phyloP scores from a whole-genome alignment of 2,329 filamentous ascomycete species.

The Sclerotinia glacialis region DNA sequence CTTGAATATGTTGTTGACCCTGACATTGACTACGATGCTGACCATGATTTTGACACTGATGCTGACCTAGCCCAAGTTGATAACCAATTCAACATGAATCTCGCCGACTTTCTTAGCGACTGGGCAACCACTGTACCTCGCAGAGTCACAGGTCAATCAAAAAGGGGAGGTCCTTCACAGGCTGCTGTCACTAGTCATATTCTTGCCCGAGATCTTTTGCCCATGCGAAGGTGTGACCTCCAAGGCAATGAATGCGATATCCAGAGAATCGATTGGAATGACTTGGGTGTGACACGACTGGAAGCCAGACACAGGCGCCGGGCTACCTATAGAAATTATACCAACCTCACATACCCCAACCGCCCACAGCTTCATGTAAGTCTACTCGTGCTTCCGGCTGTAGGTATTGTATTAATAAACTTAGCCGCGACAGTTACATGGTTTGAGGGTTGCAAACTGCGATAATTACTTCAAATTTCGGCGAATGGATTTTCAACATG shows the following conservation, averaged over 20 bases:
- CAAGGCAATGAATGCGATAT: constrained; percentile 56
- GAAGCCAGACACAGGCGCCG: constrained; percentile 49
- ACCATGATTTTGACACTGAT: constrained; percentile 22
- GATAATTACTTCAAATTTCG: constrained; percentile 56
- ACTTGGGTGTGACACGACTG: constrained; percentile 50
- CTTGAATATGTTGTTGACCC: not conserved
- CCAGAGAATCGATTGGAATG: constrained; percentile 58
- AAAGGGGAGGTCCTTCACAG: constrained; percentile 26
- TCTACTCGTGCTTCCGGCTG: constrained; percentile 25
- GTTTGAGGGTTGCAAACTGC: constrained; percentile 28
- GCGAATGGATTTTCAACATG: constrained; percentile 53
- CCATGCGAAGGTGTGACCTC: constrained; percentile 47
- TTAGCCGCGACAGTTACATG: constrained; percentile 28
- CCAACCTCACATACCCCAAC: constrained; percentile 47
- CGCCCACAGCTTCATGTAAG: constrained; percentile 50
- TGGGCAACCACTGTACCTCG: constrained; percentile 42
- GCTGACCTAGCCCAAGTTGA: constrained; percentile 38
- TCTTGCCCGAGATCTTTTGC: constrained; percentile 25
- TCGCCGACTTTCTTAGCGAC: constrained; percentile 50
- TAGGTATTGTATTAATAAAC: constrained; percentile 15
- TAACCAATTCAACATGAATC: constrained; percentile 47
- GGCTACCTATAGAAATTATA: constrained; percentile 56
- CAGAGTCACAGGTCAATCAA: constrained; percentile 19
- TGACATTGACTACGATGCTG: not conserved
- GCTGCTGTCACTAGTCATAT: constrained; percentile 28